Conservation (phyloP, 2,329 filamentous ascomycete species). For the Aspergillus arachidicola region DNA sequence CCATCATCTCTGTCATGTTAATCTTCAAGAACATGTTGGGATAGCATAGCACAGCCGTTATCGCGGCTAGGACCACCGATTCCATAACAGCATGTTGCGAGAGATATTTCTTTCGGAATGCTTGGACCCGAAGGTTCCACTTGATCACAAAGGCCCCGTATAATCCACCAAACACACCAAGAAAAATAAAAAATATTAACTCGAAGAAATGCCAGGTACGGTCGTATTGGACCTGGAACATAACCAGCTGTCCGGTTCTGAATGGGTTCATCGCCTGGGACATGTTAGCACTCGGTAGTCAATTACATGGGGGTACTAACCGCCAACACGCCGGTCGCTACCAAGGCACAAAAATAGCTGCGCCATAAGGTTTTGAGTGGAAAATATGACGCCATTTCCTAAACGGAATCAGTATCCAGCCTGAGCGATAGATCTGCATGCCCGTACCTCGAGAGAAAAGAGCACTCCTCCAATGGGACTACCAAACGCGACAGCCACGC, state of each 20-base stretch:
- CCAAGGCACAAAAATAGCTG: conserved; percentile 95
- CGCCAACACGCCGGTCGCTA: conserved; percentile 88
- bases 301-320: conserved; percentile 40
- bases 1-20: conserved; percentile 99
- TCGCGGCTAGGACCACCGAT: conserved; percentile 77
- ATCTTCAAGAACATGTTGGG: conserved; percentile 94
- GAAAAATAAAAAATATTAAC: conserved; percentile 83
- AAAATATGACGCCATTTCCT: conserved; percentile 95
- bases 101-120: conserved; percentile 92
- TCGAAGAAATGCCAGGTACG: conserved; percentile 98
- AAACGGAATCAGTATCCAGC: conserved; percentile 19
- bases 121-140: conserved; percentile 88
- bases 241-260: conserved; percentile 93
- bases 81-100: conserved; percentile 82
- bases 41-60: conserved; percentile 91
- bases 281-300: conserved; percentile 1
- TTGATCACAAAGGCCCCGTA: conserved; percentile 98
- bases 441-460: conserved; percentile 77
- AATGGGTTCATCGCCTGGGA: conserved; percentile 89
- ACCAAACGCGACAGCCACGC: conserved; percentile 94
- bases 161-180: conserved; percentile 89
- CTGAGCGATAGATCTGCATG: not conserved
- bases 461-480: conserved; percentile 95
- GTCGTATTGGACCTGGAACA: conserved; percentile 98
- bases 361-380: conserved; percentile 97